Evolutionary conservation across 352 stramenopile species (phyloP).

Genomic region (Globisporangium perplexum): DNA sequence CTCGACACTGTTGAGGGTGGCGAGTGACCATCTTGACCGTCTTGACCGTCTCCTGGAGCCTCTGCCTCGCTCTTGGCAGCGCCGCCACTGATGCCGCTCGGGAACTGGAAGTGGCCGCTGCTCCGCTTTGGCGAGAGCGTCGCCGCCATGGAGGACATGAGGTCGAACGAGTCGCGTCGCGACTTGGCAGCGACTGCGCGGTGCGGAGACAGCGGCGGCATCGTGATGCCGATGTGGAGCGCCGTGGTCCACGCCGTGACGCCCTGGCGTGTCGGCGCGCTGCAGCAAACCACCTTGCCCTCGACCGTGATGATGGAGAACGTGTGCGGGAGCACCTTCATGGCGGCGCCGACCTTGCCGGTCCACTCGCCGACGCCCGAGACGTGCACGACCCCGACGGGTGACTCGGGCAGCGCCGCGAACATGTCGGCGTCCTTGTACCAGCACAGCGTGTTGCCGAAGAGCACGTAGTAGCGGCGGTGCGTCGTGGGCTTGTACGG

Average conservation of each 20-base stretch:
- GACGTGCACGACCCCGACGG: constrained; percentile 63
- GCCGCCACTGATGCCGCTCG: not conserved
- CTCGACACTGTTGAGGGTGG: not conserved
- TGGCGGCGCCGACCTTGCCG: constrained; percentile 42
- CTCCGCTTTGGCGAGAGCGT: constrained; percentile 10
- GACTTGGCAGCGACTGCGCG: constrained; percentile 55
- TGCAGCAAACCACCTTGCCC: constrained; percentile 58
- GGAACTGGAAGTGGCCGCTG: constrained; percentile 7
- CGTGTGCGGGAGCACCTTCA: constrained; percentile 43
- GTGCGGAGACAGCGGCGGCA: constrained; percentile 71
- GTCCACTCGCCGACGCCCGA: constrained; percentile 56
- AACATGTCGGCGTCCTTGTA: constrained; percentile 70
- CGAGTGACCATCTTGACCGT: not conserved
- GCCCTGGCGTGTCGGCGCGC: constrained; percentile 54
- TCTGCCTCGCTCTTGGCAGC: not conserved
- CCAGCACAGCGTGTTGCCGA: constrained; percentile 76
- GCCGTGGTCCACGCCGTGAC: constrained; percentile 64
- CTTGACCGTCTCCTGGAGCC: no score
- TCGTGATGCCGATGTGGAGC: constrained; percentile 66
- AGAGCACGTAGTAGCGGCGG: constrained; percentile 73
- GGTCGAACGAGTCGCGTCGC: constrained; percentile 66
- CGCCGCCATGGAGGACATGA: constrained; percentile 22
- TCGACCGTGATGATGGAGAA: constrained; percentile 66
- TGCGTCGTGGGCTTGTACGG: constrained; percentile 58
- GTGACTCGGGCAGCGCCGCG: constrained; percentile 31